Evolutionary conservation across 306 rosid genomes (phyloP), one percentile per base, ranked within the genome.

Genomic region (Casuarina equisetifolia): DNA sequence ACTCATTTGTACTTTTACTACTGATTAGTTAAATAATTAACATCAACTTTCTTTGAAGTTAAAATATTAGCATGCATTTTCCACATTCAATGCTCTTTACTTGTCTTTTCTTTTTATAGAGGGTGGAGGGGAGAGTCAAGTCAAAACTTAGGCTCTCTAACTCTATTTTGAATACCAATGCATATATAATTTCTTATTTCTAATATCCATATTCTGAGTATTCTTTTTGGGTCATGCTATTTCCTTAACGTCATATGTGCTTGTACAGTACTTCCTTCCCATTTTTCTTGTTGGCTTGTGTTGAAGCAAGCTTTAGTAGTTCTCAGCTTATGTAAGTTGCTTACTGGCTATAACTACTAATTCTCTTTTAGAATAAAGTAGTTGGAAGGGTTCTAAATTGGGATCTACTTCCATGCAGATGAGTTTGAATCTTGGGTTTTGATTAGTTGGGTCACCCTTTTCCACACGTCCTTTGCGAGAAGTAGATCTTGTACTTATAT

Each of bases 1-100:
- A 89, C 87, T 89, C 80, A 82, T 81, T 81, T 80, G 15, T 80
- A 73, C 80, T 86, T 48, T 49, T 67, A 72, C 53, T 84, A 46
- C 57, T 73, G 64, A 70, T 75, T 73, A 75, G 82, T 82, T 55
- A 70, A 78, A 63, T 35, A 51, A 12, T 9, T 50, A 19, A 19
- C 45, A 13, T 54, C 32, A 15, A 20, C 42, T 50, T 68, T 54
- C 42, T 40, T 40, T 4, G 7, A 68, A 43, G 57, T 54, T 5
- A 45, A 4, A 6, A 48, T 48, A 40, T 67, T 20, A 71, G 6
- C 50, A 58, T 11, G 61, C 64, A 8, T 62, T 13, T 12, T 38
- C 17, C 50, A n/a, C 44, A 35, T 38, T 48, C 54, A 42, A 13
- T 66, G 71, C 42, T 48, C 17, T 69, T 19, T 3, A n/a, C 13